A percentile compares a stretch with the other conserved stretches of the same genome.
These are phyloP conservation scores for Raphanus raphanistrum DNA, from an alignment of 345 rosid genomes.

Conservation along the genomic window DNA sequence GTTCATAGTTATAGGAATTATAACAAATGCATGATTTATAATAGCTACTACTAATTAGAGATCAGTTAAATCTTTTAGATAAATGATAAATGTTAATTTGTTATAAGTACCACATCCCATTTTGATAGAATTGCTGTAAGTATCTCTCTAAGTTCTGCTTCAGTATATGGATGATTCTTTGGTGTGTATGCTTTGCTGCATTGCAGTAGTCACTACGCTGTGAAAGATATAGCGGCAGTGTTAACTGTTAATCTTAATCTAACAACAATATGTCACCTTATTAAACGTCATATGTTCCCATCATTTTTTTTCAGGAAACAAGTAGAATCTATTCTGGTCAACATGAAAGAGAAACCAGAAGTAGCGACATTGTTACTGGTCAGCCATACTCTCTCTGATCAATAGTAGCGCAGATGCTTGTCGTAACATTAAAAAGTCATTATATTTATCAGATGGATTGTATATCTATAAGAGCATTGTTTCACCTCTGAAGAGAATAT, in stretches of 20 bases:
- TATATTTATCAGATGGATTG: constrained; percentile 16
- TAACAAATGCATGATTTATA: background rate
- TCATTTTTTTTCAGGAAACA: constrained; percentile 69
- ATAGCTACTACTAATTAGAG: background rate
- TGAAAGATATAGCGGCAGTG: background rate
- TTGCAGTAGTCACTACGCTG: constrained; percentile 12
- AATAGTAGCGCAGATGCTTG: constrained; percentile 20
- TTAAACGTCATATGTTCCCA: constrained; percentile 10
- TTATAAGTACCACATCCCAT: background rate
- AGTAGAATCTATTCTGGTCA: constrained; percentile 77
- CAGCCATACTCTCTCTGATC: constrained; percentile 37
- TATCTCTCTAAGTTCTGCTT: constrained; percentile 1
- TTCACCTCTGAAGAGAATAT: constrained; percentile 1
- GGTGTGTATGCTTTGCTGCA: constrained; percentile 2
- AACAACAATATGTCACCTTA: constrained; percentile 10
- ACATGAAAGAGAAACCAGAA: constrained; percentile 91
- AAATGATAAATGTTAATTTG: background rate
- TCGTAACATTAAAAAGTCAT: background rate
- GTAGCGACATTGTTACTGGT: constrained; percentile 86
- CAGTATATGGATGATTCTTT: background rate
- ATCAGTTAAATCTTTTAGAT: background rate
- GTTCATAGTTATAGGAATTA: background rate
- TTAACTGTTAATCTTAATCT: constrained; percentile 10
- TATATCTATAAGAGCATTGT: constrained; percentile 1
- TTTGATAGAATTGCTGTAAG: background rate